Base-by-base conservation (phyloP, 805 yeast genomes). In the Candida berthetii region DNA sequence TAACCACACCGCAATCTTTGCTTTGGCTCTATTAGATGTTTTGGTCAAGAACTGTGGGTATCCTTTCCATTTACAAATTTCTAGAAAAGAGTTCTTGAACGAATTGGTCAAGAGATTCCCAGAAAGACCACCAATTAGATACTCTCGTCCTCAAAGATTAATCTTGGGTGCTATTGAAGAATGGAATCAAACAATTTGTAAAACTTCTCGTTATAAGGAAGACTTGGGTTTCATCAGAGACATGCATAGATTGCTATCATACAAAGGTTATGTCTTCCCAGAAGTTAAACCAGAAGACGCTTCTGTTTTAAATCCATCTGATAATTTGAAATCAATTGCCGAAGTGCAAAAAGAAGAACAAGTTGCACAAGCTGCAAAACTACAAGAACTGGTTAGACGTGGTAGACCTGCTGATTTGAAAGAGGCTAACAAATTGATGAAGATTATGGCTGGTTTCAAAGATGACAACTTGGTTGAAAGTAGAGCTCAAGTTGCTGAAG, bases 21-120 rank as follows among this genome's bases (percentile, higher is more conserved):
- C 97, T 9, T 64, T 93, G 48, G 76, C 89, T 2, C 65, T 87
- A 31, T 58, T 93, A 46, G 99, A 93, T 58, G 87, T 87, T 41
- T 69, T 93, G 52, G 99, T 93, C 40, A 93, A 93, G 66, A 93
- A 93, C 68, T 93, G 99, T 67, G 99, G 98, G 5, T 93, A 91
- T 61, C 97, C 99, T 7, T 79, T 93, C 65, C 99, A 93, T 50
- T 71, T 93, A 37, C 99, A 93, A 65, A 87, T 93, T 40, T 85
- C 96, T 3, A 76, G 98, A 45, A 90, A 93, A 63, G 98, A 91
- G 60, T 93, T 93, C 53, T 71, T 93, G 55, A 93, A 93, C 60
- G 96, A 88, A 57, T 73, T 93, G 55, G 99, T 93, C 19, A 85
- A 87, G 54, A 68, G 87, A 59, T 93, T 93, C 66, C 98, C 98